Base-by-base conservation (phyloP, 2,329 filamentous ascomycete species). In the Fusarium tanahbumbuense region DNA sequence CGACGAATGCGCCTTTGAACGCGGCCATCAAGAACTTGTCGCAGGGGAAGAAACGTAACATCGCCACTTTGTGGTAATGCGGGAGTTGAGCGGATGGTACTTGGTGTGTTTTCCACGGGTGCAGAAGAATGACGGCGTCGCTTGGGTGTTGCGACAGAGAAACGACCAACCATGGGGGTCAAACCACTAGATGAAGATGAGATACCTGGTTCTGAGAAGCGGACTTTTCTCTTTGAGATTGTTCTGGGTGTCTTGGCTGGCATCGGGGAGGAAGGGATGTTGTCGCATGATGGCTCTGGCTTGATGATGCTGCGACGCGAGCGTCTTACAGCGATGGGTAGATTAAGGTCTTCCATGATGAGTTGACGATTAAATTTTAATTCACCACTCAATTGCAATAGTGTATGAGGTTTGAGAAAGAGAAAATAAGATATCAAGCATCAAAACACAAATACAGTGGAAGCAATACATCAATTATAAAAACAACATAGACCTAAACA, bases 181-280 rank as follows among this genome's bases (percentile, higher is more conserved):
- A 90, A 77, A 4, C 88, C 88, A 8, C 48, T 52, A 1, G 85
- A 88, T 3, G 72, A 74, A 4, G 78, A 63, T 1, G 79, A 74
- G 2, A 81, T 80, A 1, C 85, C 87, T 11, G 87, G 86, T 42
- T 89, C 87, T 0, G 88, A 90, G 77, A 89, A 89, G 40, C 88
- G 85, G 23, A 89, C 87, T 60, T 81, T 81, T 69, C 85, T 86
- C 71, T 82, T 86, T 3, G 62, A 57, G 4, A 57, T 41, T 32
- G 73, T 68, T 32, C 71, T 70, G 12, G 80, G 79, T 4, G 80
- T 81, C 56, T 70, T 77, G 47, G 75, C 72, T 3, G 56, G 40
- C 18, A 63, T 27, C 23, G 70, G 52, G 18, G 68, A 59, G 20
- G 64, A 61, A 40, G 67, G 52, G 11, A 53, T 27, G 13, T 70